Evolutionary conservation across 2,329 filamentous ascomycete species (phyloP).

Genomic region (Calonectria pseudoreteaudii): DNA sequence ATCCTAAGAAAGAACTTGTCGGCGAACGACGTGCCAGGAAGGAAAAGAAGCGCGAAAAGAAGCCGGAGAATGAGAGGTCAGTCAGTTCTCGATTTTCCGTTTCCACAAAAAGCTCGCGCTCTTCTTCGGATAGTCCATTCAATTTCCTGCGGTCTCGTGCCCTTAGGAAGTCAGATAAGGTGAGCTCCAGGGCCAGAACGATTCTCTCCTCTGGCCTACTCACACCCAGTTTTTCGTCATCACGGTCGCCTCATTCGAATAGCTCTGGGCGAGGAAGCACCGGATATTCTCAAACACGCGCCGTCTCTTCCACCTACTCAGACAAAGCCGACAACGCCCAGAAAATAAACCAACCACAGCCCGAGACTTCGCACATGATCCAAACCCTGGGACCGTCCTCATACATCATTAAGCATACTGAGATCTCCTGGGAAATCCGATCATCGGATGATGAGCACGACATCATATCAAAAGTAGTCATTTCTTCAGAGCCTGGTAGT

Average conservation of each 20-base stretch:
- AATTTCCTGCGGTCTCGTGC: conserved; percentile 58
- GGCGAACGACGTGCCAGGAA: conserved; percentile 65
- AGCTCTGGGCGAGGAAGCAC: conserved; percentile 41
- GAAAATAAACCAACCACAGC: background rate
- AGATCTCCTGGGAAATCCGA: conserved; percentile 23
- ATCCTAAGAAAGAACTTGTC: conserved; percentile 64
- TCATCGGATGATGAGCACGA: conserved; percentile 22
- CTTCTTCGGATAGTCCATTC: conserved; percentile 54
- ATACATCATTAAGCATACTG: conserved; percentile 25
- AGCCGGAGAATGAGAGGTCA: conserved; percentile 32
- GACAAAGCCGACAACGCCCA: conserved; percentile 4
- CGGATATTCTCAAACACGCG: conserved; percentile 33
- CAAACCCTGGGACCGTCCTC: conserved; percentile 29
- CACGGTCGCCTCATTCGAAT: conserved; percentile 41
- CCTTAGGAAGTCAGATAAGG: conserved; percentile 34
- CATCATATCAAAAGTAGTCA: conserved; percentile 28
- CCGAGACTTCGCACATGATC: conserved; percentile 19
- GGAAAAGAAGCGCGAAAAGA: conserved; percentile 50
- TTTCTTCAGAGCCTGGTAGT: conserved; percentile 32
- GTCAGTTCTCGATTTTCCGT: conserved; percentile 49
- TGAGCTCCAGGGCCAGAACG: conserved; percentile 29
- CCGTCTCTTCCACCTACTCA: conserved; percentile 31
- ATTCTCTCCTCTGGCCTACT: conserved; percentile 38
- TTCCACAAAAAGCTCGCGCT: conserved; percentile 59
- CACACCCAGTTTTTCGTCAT: conserved; percentile 42